Evolutionary conservation across 352 stramenopile genomes (phyloP), one percentile per base, ranked within the genome.

Genomic region (Phytopythium kandeliae): DNA sequence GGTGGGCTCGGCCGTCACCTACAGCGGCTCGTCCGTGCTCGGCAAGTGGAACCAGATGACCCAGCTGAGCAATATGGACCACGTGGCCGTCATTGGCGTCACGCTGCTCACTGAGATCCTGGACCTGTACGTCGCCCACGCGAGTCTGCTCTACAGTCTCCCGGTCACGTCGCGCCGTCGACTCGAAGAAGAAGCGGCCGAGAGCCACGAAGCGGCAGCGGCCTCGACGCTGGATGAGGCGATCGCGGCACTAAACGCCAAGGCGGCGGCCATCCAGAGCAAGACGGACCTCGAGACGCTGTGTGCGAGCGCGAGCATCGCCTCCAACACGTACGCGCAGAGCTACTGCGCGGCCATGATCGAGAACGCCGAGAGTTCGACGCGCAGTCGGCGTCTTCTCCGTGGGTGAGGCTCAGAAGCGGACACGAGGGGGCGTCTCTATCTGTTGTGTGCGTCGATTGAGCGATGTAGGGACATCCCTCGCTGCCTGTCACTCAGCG

Each of bases 31-130:
- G 3, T 69, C 70, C 16, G 49, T 65, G 43, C 51, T 67, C 4
- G 74, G 74, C 36, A 74, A 68, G 41, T 85, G 74, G 74, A 78
- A 80, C 58, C 42, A 57, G 24, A 78, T 85, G 74, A 58, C 58
- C 10, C 63, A 67, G 52, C 43, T 85, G 11, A 65, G n/a, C n/a
- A n/a, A n/a, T n/a, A n/a, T n/a, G n/a, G n/a, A n/a, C n/a, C n/a
- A n/a, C 56, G 28, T 82, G 4, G 70, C 52, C 4, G 58, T 82
- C 37, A 47, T 71, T 10, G 71, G 69, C 21, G 48, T 71, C 34
- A 85, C 71, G 2, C 53, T 75, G 30, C 70, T 71, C 48, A 74
- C 61, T 6, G 69, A 82, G 26, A 25, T 78, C 13, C 50, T 74
- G 34, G 58, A 70, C 44, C 17, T 70, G 2, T 72, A 79, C 41